Evolutionary conservation across 495 filamentous ascomycete genomes (phyloP), one percentile per base, ranked within the genome.

Genomic region (Neurospora sp.): DNA sequence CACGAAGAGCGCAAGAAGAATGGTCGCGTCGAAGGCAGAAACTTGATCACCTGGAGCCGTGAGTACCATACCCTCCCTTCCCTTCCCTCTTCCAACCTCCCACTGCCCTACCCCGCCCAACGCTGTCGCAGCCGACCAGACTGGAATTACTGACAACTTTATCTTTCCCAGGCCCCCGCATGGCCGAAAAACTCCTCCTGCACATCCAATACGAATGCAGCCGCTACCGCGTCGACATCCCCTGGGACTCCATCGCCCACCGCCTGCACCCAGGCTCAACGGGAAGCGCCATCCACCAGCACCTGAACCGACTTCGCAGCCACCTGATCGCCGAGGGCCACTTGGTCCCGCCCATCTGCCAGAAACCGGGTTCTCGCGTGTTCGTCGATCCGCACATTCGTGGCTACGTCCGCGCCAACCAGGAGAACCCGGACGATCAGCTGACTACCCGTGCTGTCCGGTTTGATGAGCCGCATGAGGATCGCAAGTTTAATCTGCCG

Each of bases 101-200:
- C 35, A 37, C 35, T 37, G 7, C 35, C 35, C 35, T 40, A 40
- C 10, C 39, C 39, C 39, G 39, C 39, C 10, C 39, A 12, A 18
- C 5, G 14, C n/a, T 44, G 14, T 44, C 39, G 23, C 39, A 23
- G 9, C 1, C 70, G 23, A 20, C 59, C 7, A 16, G n/a, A 44
- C 16, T 14, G 8, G 4, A 11, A 23, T 38, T n/a, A n/a, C 70
- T 72, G n/a, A 72, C 70, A 37, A 38, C 41, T 44, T 39, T 39
- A 11, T 69, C 23, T 62, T 23, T 27, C 20, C 46, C 20, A 83
- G 81, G 81, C 23, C 77, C 79, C 1, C 79, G 81, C 20, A 83
- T 83, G 81, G 73, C 76, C 5, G 77, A 83, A 69, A 82, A 82
- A 72, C 70, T 83, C n/a, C 70, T 83, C 8, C 73, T 82, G 0